Evolutionary conservation across 345 rosid species (phyloP), one percentile per base, ranked within the genome.

Genomic region (Punica granatum): DNA sequence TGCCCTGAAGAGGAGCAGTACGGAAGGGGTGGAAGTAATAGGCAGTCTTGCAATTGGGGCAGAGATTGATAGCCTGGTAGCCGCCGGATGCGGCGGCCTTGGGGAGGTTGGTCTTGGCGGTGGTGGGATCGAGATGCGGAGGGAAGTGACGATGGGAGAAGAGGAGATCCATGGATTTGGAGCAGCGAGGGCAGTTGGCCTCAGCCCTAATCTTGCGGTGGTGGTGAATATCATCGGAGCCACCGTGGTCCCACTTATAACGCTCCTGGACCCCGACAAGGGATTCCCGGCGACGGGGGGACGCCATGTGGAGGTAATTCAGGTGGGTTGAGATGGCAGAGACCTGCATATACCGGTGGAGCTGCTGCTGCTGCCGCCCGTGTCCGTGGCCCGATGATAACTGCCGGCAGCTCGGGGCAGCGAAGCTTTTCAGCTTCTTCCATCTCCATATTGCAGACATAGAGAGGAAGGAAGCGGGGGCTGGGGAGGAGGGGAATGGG

Each of bases 171-270:
- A 91, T 84, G 70, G 84, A 86, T 65, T 87, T 87, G 1, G 90
- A 89, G 70, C 98, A 93, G 16, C 91, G 88, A n/a, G 98, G 98
- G 67, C 98, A 93, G 70, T 90, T 87, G 7, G 89, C 84, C 76
- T 88, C 97, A 19, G 96, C 98, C 77, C 86, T 82, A 41, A 93
- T 79, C 87, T 84, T 87, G 49, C 96, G 79, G 16, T 77, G 82
- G 64, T 35, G 66, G 33, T 58, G 37, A 15, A 19, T 41, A 19
- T 56, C 71, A 37, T 73, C 80, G 71, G 72, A 81, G 34, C 85
- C 83, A 7, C 86, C 85, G 51, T 79, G 84, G 68, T 85, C 96
- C 87, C 92, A 88, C 78, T 84, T 87, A 71, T 72, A 88, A 1
- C 97, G 81, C 79, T 82, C 84, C 63, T 88, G 95, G 28, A 80